phyloP scores from a whole-genome alignment of 2,329 filamentous ascomycete species.

The Monilinia aucupariae region DNA sequence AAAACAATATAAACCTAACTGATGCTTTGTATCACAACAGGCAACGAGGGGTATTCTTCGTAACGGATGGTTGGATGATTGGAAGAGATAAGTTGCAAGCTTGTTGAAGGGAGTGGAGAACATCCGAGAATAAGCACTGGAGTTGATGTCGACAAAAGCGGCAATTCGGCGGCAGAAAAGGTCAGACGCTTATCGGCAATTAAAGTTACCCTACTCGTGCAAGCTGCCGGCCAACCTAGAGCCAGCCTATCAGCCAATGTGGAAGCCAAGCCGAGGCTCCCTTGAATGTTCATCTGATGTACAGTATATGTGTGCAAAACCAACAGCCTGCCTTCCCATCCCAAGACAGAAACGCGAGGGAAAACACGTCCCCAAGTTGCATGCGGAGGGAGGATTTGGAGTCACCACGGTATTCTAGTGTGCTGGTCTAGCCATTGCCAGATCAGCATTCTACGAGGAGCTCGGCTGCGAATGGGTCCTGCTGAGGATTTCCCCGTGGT shows the following conservation, averaged over 20 bases:
- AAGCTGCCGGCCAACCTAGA: neutral
- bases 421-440: conserved; percentile 2
- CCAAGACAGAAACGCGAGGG: neutral
- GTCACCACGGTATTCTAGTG: neutral
- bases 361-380: neutral
- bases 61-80: neutral
- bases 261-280: neutral
- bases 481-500: neutral
- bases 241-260: neutral
- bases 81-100: neutral
- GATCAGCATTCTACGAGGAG: neutral
- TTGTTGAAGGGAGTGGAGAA: conserved; percentile 7
- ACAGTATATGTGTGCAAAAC: neutral
- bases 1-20: neutral
- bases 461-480: neutral
- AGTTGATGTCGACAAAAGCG: neutral
- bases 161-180: conserved; percentile 2
- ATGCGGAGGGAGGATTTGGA: neutral
- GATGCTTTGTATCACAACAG: neutral
- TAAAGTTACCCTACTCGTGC: neutral
- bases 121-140: neutral
- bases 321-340: neutral
- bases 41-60: neutral
- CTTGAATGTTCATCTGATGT: neutral
- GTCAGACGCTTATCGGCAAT: conserved; percentile 1